These are phyloP conservation scores for Abrus precatorius DNA, from an alignment of 306 rosid species.

Conservation along the genomic window DNA sequence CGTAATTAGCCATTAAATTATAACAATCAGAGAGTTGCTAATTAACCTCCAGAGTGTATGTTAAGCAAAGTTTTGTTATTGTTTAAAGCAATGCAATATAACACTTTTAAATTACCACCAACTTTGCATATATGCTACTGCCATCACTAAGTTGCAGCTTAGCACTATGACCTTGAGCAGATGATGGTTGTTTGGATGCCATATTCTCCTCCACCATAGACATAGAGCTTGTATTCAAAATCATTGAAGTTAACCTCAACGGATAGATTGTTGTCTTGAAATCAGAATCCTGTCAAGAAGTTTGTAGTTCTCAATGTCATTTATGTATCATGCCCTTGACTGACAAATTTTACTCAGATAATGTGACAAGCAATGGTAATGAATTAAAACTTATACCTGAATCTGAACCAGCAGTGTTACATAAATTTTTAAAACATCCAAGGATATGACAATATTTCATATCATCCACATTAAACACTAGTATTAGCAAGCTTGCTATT, in stretches of 20 bases:
- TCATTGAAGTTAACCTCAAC: conserved; percentile 68
- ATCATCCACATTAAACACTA: conserved; percentile 34
- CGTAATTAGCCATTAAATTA: conserved; percentile 39
- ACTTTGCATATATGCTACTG: conserved; percentile 75
- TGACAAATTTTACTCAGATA: conserved; percentile 26
- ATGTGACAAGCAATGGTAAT: conserved; percentile 16
- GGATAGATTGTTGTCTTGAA: conserved; percentile 74
- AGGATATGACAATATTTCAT: conserved; percentile 16
- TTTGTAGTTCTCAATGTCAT: conserved; percentile 50
- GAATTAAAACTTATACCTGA: conserved; percentile 28
- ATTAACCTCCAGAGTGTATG: neutral
- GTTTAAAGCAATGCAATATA: conserved; percentile 23
- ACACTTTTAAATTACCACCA: conserved; percentile 75
- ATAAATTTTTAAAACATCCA: conserved; percentile 26
- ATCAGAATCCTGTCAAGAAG: conserved; percentile 70
- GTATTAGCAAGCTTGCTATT: conserved; percentile 33
- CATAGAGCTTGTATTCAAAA: conserved; percentile 57
- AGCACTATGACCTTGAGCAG: conserved; percentile 64
- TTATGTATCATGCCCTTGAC: conserved; percentile 6
- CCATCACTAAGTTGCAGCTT: conserved; percentile 88
- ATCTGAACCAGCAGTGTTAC: conserved; percentile 19
- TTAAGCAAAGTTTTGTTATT: conserved; percentile 28
- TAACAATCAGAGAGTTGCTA: conserved; percentile 36
- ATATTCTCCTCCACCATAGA: conserved; percentile 53
- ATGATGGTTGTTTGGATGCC: conserved; percentile 49